Conservation (phyloP, 257 asterid species). For the Ophiorrhiza pumila region DNA sequence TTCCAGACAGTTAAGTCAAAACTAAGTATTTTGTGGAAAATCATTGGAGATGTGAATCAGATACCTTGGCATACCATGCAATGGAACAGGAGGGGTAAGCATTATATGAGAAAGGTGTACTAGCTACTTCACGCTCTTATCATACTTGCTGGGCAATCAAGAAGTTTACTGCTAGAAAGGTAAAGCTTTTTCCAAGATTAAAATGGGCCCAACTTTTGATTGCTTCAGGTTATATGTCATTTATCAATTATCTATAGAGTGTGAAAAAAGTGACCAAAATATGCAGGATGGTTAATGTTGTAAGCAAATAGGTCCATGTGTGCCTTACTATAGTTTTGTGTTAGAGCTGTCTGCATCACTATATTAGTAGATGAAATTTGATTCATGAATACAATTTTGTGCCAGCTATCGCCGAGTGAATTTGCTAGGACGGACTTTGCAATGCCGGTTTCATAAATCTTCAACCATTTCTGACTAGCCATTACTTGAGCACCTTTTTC, state of each 20-base stretch:
- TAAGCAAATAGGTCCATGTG: background rate
- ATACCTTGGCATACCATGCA: background rate
- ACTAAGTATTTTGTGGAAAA: background rate
- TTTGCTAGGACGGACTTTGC: background rate
- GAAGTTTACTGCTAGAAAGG: background rate
- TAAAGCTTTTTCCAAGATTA: background rate
- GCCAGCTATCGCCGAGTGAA: background rate
- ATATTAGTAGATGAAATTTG: background rate
- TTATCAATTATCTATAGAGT: too few species aligned
- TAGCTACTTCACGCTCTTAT: background rate
- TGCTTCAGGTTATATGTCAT: background rate
- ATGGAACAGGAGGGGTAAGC: background rate
- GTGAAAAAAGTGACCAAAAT: background rate
- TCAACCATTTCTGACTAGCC: background rate
- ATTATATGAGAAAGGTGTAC: background rate
- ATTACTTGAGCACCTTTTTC: background rate
- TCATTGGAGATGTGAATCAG: background rate
- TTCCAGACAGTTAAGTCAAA: conserved; percentile 20
- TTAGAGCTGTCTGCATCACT: background rate
- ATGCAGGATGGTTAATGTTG: background rate
- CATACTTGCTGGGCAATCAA: conserved; percentile 14
- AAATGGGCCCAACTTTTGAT: background rate
- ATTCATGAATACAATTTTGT: background rate
- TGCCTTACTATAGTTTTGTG: background rate
- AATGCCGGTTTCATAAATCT: background rate